Base-by-base conservation (phyloP, 129 eudicot genomes). In the Artemisia annua region DNA sequence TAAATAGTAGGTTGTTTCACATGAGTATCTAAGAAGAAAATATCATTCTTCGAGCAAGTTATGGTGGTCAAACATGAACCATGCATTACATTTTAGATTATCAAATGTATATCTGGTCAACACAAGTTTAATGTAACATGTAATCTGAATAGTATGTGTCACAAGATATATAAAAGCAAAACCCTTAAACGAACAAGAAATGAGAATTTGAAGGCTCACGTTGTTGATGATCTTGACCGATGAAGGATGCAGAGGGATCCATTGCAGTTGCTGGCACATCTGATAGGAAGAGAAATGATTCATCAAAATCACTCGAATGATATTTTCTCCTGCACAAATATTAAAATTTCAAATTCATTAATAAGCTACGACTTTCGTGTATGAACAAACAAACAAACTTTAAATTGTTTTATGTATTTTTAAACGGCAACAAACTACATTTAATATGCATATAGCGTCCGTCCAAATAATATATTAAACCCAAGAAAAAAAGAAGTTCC, bases 251-350 rank as follows among this genome's bases (percentile, higher is more conserved):
- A 44, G 53, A 64, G 3, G 24, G 28, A 64, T 64, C 69, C n/a
- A 43, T 24, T 43, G 51, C 11, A 16, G 69, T 64, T 64, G 51
- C 52, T 43, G 51, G 52, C 9, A 17, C 54, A 4, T 65, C 53
- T 9, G 54, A 8, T 15, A 43, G 52, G 51, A 64, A 43, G 54
- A 43, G 30, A 46, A 65, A 46, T 65, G 70, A 16, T 43, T 43
- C 53, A 65, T 65, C 53, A 62, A 62, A 30, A 5, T 62, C 67
- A 65, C 53, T 5, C 28, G 46, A 44, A 65, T 66, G 55, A 66
- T 66, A 44, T 66, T 44, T 66, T 18, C n/a, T 19, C 70, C 70
- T 66, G 70, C 69, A 35, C 7, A n/a, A 15, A 66, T 66, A 44
- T 30, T 16, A 10, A 66, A 66, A 44, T 1, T 11, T 4, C 30